phyloP scores from a whole-genome alignment of 805 yeast species.

The Schizosaccharomyces lindneri region DNA sequence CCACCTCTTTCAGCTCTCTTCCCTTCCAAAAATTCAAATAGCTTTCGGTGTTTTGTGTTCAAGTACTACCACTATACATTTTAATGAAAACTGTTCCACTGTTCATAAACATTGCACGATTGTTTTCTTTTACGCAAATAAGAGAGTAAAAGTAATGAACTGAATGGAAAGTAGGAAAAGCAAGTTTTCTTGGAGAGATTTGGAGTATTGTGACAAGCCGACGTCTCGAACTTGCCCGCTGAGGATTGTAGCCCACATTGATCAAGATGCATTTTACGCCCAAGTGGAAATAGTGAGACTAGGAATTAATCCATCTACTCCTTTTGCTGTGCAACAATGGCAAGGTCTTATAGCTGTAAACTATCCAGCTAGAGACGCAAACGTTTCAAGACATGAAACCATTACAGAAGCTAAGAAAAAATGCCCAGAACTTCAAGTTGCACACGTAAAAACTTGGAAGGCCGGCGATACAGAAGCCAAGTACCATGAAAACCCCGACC shows the following conservation, averaged over 20 bases:
- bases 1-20: too few relatives aligned
- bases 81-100: too few relatives aligned
- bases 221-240: conserved; percentile 17
- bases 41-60: too few relatives aligned
- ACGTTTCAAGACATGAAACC: conserved; percentile 56
- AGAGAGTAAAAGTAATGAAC: background rate
- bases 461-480: conserved; percentile 72
- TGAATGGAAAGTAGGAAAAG: background rate
- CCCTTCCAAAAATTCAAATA: too few relatives aligned
- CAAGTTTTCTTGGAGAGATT: background rate
- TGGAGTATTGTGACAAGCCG: background rate
- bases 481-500: conserved; percentile 36
- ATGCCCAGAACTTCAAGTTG: conserved; percentile 52
- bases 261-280: conserved; percentile 79
- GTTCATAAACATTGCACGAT: too few relatives aligned
- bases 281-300: conserved; percentile 71
- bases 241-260: conserved; percentile 63
- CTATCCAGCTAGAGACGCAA: conserved; percentile 59
- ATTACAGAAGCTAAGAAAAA: conserved; percentile 41
- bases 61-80: too few relatives aligned
- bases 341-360: conserved; percentile 60
- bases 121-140: too few relatives aligned
- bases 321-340: conserved; percentile 93
- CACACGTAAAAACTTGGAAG: conserved; percentile 83
- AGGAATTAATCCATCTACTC: conserved; percentile 38